A percentile compares a stretch with the other conserved stretches of the same genome.
Evolutionary conservation across 2,329 filamentous ascomycete genomes (phyloP).

Genomic region (Cytospora leucostoma): DNA sequence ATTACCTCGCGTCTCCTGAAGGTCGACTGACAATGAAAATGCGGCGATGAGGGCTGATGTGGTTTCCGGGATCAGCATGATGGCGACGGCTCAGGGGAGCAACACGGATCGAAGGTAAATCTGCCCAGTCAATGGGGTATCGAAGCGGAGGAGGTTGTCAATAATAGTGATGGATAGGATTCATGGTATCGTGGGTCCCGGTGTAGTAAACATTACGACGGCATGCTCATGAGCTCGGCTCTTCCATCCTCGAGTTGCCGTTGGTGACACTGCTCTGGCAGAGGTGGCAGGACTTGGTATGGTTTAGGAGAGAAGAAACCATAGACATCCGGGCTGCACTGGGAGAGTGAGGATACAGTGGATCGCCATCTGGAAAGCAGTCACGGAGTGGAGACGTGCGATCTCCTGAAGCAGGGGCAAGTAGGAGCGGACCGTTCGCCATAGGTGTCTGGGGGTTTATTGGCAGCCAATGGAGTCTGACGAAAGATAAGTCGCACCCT

Average conservation of each 20-base stretch:
- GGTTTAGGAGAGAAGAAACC: not conserved
- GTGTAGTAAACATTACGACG: slow-evolving; percentile 33
- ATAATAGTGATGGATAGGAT: slow-evolving; percentile 35
- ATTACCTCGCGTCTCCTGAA: not conserved
- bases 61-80: slow-evolving; percentile 49
- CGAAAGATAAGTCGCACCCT: not conserved
- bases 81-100: slow-evolving; percentile 35
- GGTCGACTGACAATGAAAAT: slow-evolving; percentile 54
- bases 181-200: slow-evolving; percentile 26
- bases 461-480: slow-evolving; percentile 1
- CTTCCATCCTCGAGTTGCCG: slow-evolving; percentile 7
- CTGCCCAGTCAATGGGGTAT: slow-evolving; percentile 51
- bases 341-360: slow-evolving; percentile 9
- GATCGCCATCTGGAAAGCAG: slow-evolving; percentile 7
- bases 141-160: slow-evolving; percentile 38
- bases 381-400: slow-evolving; percentile 16
- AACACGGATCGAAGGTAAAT: slow-evolving; percentile 35
- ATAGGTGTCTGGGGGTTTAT: slow-evolving; percentile 15
- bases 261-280: slow-evolving; percentile 9
- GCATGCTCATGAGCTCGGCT: slow-evolving; percentile 20
- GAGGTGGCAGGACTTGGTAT: not conserved
- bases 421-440: slow-evolving; percentile 10
- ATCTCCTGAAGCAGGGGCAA: slow-evolving; percentile 21
- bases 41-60: slow-evolving; percentile 54
- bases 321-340: slow-evolving; percentile 3